Base-by-base conservation (phyloP, 2,329 filamentous ascomycete species). In the Venturia asperata region DNA sequence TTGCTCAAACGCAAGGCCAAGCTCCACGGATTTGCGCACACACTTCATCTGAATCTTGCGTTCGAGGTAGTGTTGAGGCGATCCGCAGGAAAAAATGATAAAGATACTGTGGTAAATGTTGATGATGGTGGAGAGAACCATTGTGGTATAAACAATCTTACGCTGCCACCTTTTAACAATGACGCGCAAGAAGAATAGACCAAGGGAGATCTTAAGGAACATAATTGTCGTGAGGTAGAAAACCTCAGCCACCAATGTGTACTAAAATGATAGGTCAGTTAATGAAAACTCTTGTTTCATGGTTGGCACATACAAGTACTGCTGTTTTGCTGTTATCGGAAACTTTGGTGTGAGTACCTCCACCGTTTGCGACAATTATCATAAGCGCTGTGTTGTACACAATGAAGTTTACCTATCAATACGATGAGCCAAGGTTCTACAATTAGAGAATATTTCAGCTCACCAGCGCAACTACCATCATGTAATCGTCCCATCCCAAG, bases 161-260 rank as follows among this genome's bases (percentile, higher is more conserved):
- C 70, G 70, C 42, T 80, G 78, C 75, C 76, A 78, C 27, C 64
- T 65, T 47, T 73, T 70, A 64, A 77, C 71, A n/a, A 79, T 71
- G 58, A 80, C 75, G 1, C 79, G 76, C 11, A 77, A 71, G 69
- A 79, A 79, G 71, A 79, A 79, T 41, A 80, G 67, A 10, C 74
- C 77, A 5, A 81, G 69, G 0, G 79, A 79, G 34, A 79, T 74
- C 67, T 81, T 81, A 67, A 80, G 68, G 21, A 75, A 68, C 67
- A 77, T 74, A 67, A 77, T 74, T 0, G 76, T 73, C 19, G 74
- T 65, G 45, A 78, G 67, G 67, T 79, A 79, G 2, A 76, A 71
- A 15, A 70, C 71, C 65, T 79, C 75, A 52, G 73, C 71, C 2
- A 75, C 68, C 13, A 76, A 67, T 1, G 71, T 63, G 5, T 42